Conservation (phyloP, 192 early-diverging fungal genomes). For the Paraglomus occultum region DNA sequence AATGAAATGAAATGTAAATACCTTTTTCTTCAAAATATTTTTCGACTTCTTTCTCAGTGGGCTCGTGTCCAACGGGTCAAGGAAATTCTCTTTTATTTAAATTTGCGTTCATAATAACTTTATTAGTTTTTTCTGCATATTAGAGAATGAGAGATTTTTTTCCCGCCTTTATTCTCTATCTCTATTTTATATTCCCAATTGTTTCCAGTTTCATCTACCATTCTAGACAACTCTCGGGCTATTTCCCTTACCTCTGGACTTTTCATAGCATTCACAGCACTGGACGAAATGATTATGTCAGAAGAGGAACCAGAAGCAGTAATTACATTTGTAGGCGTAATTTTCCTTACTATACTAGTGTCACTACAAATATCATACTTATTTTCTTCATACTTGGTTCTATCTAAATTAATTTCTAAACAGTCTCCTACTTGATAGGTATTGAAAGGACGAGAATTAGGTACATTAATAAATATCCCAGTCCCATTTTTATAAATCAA, state of each 20-base stretch:
- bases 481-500: no score
- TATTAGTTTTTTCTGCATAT: conserved; percentile 15
- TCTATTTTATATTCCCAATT: conserved; percentile 12
- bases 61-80: conserved; percentile 12
- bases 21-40: conserved; percentile 2
- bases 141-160: background rate
- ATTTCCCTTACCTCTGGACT: conserved; percentile 1
- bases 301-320: conserved; percentile 14
- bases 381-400: no score
- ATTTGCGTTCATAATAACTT: conserved; percentile 10
- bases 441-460: no score
- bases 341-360: no score
- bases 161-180: conserved; percentile 4
- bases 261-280: conserved; percentile 15
- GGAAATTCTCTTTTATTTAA: conserved; percentile 11
- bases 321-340: conserved; percentile 7
- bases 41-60: conserved; percentile 4
- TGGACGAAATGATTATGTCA: conserved; percentile 8
- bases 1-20: conserved; percentile 7
- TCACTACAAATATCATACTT: no score
- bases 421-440: no score
- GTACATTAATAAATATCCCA: no score
- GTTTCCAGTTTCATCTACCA: conserved; percentile 7
- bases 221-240: conserved; percentile 11
- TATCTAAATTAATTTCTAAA: no score